Base-by-base conservation (phyloP, 148 eudicot species). In the Gaultheria prostrata region DNA sequence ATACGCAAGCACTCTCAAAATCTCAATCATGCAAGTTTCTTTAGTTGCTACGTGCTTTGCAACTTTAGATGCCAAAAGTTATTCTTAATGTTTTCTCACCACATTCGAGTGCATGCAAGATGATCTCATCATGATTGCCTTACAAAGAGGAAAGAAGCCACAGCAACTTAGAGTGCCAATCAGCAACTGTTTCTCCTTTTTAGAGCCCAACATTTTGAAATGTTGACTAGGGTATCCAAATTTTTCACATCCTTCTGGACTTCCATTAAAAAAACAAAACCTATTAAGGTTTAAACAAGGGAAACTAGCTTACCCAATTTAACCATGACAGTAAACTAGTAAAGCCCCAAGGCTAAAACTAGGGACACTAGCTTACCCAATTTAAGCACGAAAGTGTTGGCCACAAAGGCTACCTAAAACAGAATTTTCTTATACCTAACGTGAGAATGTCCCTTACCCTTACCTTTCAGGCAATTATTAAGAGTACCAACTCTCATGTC, bases 361-460 rank as follows among this genome's bases (percentile, higher is more conserved):
- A 82, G 84, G 83, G 85, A 82, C 12, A 13, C 72, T 67, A 85
- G 81, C 39, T 77, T 85, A 57, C 87, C 88, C 83, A 85, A 86
- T 77, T 89, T 88, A 85, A 87, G 88, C 85, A 92, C 87, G 80
- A 7, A 80, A 85, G 51, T 92, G 98, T 87, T 88, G 88, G 87
- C 94, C 98, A 94, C 86, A 82, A 92, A 86, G 95, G 94, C 84
- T 91, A 95, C 97, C 93, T 77, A 78, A 89, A 91, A 89, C 33
- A 85, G 81, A 57, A 82, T 84, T 81, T 85, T 82, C 91, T 91
- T 90, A 86, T 77, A 43, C 65, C 69, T 51, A 83, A 90, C 86
- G 83, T 77, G 76, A 63, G 76, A 83, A 78, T 88, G 91, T 84
- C 85, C 84, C 61, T 81, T 70, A 32, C 13, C 83, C 83, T 67